Evolutionary conservation across 2,329 filamentous ascomycete genomes (phyloP).

Genomic region (Elsinoe ampelina): DNA sequence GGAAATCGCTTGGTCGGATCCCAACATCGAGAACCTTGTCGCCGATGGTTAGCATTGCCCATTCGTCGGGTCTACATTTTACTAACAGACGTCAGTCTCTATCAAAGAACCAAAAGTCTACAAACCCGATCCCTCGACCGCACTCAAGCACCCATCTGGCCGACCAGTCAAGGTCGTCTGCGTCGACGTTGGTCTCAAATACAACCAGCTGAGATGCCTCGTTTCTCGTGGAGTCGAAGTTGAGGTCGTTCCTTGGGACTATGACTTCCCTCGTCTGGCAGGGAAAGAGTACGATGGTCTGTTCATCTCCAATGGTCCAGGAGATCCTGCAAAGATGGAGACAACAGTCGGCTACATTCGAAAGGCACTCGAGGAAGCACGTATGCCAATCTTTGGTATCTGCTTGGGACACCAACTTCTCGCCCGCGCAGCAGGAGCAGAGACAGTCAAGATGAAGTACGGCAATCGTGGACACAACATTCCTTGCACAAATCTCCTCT

Average conservation of each 20-base stretch:
- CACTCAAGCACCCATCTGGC: constrained; percentile 79
- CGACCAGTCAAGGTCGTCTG: constrained; percentile 80
- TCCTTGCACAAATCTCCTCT: constrained; percentile 89
- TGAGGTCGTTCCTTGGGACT: constrained; percentile 90
- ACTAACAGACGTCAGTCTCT: constrained; percentile 56
- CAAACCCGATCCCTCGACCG: constrained; percentile 59
- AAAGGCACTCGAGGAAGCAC: constrained; percentile 64
- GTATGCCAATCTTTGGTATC: constrained; percentile 88
- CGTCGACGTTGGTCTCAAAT: constrained; percentile 96
- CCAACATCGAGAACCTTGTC: constrained; percentile 86
- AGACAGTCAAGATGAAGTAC: constrained; percentile 95
- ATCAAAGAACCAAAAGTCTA: constrained; percentile 80
- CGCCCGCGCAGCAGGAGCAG: constrained; percentile 75
- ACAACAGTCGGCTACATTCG: constrained; percentile 71
- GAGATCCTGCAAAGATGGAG: constrained; percentile 81
- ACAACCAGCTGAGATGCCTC: constrained; percentile 92
- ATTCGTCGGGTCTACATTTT: constrained; percentile 4
- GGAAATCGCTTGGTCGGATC: constrained; percentile 77
- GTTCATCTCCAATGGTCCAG: constrained; percentile 95
- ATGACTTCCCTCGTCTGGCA: constrained; percentile 70
- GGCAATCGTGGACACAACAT: constrained; percentile 99
- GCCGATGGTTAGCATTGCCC: constrained; percentile 65
- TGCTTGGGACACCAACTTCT: constrained; percentile 92
- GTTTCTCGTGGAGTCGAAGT: constrained; percentile 87
- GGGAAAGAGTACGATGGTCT: constrained; percentile 87